Percentiles rank a stretch among this genome's conserved stretches.
Evolutionary conservation across 75 land plant species (phyloP).

Genomic region (Selaginella moellendorffii): DNA sequence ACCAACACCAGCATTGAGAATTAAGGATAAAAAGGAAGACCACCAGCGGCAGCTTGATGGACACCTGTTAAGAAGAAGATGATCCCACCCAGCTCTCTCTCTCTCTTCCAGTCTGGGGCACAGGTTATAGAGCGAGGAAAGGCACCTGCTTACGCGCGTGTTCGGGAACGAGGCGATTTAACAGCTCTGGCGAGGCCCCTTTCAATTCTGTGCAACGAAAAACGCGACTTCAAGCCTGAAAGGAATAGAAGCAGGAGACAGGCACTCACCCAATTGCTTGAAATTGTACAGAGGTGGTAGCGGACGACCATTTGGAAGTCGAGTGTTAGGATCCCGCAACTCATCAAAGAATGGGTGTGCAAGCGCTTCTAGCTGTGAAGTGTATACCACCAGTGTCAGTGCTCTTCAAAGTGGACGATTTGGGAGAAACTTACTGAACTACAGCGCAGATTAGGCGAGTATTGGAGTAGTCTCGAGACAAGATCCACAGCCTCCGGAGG

Average conservation of each 20-base stretch:
- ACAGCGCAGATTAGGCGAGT: constrained; percentile 82
- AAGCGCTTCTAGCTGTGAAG: constrained; percentile 83
- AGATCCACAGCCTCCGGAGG: constrained; percentile 94
- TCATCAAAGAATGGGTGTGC: constrained; percentile 86
- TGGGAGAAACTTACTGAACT: constrained; percentile 58
- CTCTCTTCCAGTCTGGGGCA: no score
- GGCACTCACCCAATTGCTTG: constrained; percentile 55
- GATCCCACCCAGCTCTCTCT: no score
- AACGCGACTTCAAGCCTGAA: no score
- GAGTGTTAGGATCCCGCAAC: constrained; percentile 62
- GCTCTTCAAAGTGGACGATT: neutral
- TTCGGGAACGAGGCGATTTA: constrained; percentile 52
- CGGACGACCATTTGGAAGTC: constrained; percentile 77
- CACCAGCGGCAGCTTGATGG: no score
- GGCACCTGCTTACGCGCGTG: constrained; percentile 37
- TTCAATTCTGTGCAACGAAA: constrained; percentile 33
- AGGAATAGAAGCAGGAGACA: no score
- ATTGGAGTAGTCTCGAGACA: constrained; percentile 71
- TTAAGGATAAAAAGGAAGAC: no score
- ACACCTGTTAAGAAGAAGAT: no score
- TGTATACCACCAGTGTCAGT: no score
- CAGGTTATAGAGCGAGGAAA: neutral
- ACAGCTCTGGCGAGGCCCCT: constrained; percentile 44
- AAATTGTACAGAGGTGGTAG: constrained; percentile 73
- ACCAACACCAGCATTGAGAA: no score